phyloP scores from a whole-genome alignment of 495 filamentous ascomycete genomes.

The Sabuloglossum arenarium region DNA sequence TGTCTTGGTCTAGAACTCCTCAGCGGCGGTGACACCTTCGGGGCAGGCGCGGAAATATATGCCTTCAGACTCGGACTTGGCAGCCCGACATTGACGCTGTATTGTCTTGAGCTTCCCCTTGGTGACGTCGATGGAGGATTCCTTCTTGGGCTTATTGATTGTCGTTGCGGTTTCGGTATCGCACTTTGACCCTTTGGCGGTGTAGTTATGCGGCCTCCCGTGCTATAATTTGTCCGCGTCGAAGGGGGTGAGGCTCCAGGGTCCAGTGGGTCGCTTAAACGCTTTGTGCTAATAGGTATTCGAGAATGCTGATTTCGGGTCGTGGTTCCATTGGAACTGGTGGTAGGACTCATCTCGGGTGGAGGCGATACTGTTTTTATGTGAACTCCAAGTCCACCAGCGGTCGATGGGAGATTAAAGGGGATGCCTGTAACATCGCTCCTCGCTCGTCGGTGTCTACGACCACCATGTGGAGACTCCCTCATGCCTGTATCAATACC shows the following conservation, averaged over 20 bases:
- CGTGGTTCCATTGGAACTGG: conserved; percentile 11
- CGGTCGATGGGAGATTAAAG: neutral
- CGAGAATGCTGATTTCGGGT: conserved; percentile 32
- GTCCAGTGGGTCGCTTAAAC: conserved; percentile 25
- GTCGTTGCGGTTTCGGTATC: conserved; percentile 23
- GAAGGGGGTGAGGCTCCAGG: conserved; percentile 24
- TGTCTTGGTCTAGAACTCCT: conserved; percentile 66
- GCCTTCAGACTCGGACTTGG: conserved; percentile 32
- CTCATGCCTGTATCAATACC: conserved; percentile 18
- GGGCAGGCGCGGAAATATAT: conserved; percentile 41
- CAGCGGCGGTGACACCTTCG: conserved; percentile 50
- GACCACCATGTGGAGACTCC: conserved; percentile 7
- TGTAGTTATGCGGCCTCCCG: conserved; percentile 18
- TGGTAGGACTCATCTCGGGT: conserved; percentile 7
- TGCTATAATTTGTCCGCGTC: conserved; percentile 23
- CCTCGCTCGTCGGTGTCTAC: conserved; percentile 24
- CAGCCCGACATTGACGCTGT: neutral
- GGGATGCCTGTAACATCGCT: conserved; percentile 22
- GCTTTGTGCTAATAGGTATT: conserved; percentile 33
- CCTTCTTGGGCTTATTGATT: conserved; percentile 17
- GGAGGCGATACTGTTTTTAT: neutral
- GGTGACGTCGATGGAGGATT: neutral
- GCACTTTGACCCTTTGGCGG: conserved; percentile 26
- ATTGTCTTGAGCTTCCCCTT: conserved; percentile 3
- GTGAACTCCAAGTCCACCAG: neutral